phyloP scores from a whole-genome alignment of 2,329 filamentous ascomycete species.

The Hymenoscyphus fructigenus region DNA sequence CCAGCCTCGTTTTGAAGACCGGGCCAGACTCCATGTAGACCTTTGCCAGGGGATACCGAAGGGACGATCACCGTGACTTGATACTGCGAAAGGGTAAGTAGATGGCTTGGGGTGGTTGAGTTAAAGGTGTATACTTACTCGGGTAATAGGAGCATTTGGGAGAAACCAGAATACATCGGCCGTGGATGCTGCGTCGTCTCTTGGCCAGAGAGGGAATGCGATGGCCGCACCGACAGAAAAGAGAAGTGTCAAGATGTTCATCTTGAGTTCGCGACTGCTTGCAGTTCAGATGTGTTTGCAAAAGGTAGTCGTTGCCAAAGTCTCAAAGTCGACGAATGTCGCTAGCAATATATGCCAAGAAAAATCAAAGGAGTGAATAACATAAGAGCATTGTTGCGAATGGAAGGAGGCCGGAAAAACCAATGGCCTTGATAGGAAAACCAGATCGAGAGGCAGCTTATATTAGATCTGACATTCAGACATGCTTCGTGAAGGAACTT shows the following conservation, averaged over 20 bases:
- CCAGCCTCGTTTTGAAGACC: slow-evolving; percentile 22
- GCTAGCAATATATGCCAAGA: slow-evolving; percentile 3
- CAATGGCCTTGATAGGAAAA: not conserved
- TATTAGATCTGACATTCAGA: not conserved
- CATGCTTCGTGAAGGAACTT: slow-evolving; percentile 6
- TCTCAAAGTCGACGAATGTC: not conserved
- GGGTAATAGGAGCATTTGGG: slow-evolving; percentile 20
- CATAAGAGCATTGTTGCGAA: not conserved
- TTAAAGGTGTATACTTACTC: slow-evolving; percentile 13
- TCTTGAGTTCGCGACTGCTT: slow-evolving; percentile 22
- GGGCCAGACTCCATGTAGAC: slow-evolving; percentile 21
- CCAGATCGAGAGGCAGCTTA: not conserved
- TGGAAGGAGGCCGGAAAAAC: slow-evolving; percentile 1
- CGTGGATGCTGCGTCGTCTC: not conserved
- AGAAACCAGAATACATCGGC: slow-evolving; percentile 20
- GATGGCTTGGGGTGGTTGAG: not conserved
- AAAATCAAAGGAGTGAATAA: slow-evolving; percentile 1
- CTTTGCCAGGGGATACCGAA: slow-evolving; percentile 18
- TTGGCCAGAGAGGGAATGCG: slow-evolving; percentile 8
- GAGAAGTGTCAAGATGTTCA: slow-evolving; percentile 9
- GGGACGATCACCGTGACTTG: slow-evolving; percentile 25
- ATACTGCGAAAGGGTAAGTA: slow-evolving; percentile 17
- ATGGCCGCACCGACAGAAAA: slow-evolving; percentile 5
- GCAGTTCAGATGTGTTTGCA: not conserved
- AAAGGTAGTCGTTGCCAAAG: not conserved